A percentile compares a stretch with the other conserved stretches of the same genome.
Evolutionary conservation across 345 rosid genomes (phyloP).

Genomic region (Linum trigynum): DNA sequence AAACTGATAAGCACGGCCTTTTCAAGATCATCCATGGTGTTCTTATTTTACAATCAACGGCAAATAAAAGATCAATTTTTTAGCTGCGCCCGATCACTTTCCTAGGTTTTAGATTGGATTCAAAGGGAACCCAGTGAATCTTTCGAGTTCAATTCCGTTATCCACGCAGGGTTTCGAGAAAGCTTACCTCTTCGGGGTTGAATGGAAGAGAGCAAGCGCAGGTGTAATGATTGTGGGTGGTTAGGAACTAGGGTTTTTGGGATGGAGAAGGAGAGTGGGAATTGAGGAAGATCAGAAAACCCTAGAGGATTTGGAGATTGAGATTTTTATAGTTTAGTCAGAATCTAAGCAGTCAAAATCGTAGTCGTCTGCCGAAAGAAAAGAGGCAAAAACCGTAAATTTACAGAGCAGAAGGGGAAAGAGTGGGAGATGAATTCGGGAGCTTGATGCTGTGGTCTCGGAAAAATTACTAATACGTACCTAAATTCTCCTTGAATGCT

Average conservation of each 20-base stretch:
- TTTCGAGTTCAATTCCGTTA: background rate
- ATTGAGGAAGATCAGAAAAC: background rate
- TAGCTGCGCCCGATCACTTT: background rate
- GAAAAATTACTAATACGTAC: background rate
- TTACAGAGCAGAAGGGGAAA: background rate
- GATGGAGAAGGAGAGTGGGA: background rate
- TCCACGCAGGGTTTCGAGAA: conserved; percentile 1
- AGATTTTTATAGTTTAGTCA: conserved; percentile 15
- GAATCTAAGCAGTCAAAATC: background rate
- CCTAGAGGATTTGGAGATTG: conserved; percentile 9
- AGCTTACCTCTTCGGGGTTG: conserved; percentile 20
- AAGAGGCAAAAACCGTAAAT: background rate
- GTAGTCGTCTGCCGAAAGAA: background rate
- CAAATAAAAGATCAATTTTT: conserved; percentile 11
- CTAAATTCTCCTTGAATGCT: background rate
- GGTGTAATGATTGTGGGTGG: conserved; percentile 2
- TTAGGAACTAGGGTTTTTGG: conserved; percentile 10
- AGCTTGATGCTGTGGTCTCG: background rate
- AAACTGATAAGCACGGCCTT: conserved; percentile 74
- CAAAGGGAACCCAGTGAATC: background rate
- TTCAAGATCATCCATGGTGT: conserved; percentile 74
- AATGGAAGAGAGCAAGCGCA: conserved; percentile 5
- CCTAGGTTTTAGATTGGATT: background rate
- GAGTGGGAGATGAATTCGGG: conserved; percentile 5
- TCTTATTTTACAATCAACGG: conserved; percentile 12